These are phyloP conservation scores for Bipolaris oryzae DNA, from an alignment of 2,329 filamentous ascomycete species.

Conservation along the genomic window DNA sequence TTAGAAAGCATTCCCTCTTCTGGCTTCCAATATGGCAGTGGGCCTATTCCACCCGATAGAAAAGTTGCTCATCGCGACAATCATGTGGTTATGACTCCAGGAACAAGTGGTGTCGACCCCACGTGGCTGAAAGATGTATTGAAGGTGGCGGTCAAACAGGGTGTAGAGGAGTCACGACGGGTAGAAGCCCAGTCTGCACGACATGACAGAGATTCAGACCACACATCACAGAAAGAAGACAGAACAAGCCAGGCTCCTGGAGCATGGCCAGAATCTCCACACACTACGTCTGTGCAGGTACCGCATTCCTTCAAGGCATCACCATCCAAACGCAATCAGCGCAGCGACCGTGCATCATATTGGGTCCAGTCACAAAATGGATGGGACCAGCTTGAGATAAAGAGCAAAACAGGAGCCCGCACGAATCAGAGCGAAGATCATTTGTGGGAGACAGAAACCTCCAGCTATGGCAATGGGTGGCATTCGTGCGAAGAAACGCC, in stretches of 20 bases:
- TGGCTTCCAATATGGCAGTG: constrained; percentile 36
- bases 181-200: not conserved
- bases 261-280: constrained; percentile 33
- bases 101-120: constrained; percentile 18
- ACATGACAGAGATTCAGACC: not conserved
- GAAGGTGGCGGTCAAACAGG: constrained; percentile 28
- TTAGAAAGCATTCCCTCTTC: constrained; percentile 11
- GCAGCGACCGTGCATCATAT: not conserved
- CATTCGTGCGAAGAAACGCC: constrained; percentile 12
- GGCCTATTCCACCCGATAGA: constrained; percentile 28
- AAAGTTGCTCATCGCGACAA: constrained; percentile 1
- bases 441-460: constrained; percentile 15
- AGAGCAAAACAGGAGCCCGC: constrained; percentile 9
- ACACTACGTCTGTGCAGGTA: not conserved
- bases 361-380: constrained; percentile 13
- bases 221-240: not conserved
- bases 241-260: constrained; percentile 27
- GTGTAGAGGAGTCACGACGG: constrained; percentile 26
- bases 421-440: constrained; percentile 20
- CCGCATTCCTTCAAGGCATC: not conserved
- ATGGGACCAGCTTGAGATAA: constrained; percentile 8
- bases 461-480: constrained; percentile 17
- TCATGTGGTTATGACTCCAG: not conserved
- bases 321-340: not conserved
- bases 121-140: constrained; percentile 26